These are phyloP conservation scores for Psophocarpus tetragonolobus DNA, from an alignment of 306 rosid genomes.

Conservation along the genomic window DNA sequence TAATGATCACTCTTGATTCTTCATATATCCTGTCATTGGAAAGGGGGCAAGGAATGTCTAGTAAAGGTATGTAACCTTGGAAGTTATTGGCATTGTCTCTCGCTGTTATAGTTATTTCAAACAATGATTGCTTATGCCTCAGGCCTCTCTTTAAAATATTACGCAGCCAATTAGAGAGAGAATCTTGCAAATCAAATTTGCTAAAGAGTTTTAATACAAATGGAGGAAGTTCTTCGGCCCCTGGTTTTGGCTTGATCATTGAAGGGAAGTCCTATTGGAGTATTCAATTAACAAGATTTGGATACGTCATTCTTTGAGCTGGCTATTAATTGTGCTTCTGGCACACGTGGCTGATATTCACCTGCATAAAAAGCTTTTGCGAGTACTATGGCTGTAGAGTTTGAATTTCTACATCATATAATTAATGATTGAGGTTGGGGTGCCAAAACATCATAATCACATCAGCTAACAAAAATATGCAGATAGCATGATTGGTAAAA, in stretches of 20 bases:
- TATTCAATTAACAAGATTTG: slow-evolving; percentile 48
- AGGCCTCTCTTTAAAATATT: slow-evolving; percentile 67
- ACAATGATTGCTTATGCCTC: slow-evolving; percentile 56
- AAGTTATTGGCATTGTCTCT: slow-evolving; percentile 10
- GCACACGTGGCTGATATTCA: slow-evolving; percentile 76
- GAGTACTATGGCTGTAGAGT: slow-evolving; percentile 36
- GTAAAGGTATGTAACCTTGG: slow-evolving; percentile 48
- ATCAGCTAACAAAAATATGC: slow-evolving; percentile 31
- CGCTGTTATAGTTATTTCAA: slow-evolving; percentile 27
- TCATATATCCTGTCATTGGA: slow-evolving; percentile 60
- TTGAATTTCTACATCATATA: not conserved
- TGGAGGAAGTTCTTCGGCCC: slow-evolving; percentile 26
- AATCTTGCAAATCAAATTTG: slow-evolving; percentile 50
- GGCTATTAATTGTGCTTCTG: slow-evolving; percentile 71
- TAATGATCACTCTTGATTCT: slow-evolving; percentile 68
- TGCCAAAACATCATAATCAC: slow-evolving; percentile 29
- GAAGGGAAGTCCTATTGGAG: no score
- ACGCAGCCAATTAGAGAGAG: slow-evolving; percentile 56
- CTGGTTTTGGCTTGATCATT: slow-evolving; percentile 55
- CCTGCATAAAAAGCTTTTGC: slow-evolving; percentile 83
- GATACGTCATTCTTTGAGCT: slow-evolving; percentile 65
- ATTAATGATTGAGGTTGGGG: not conserved
- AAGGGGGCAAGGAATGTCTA: slow-evolving; percentile 56
- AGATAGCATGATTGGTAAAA: slow-evolving; percentile 82
- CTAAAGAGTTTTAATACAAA: slow-evolving; percentile 38